These are phyloP conservation scores for Begonia peltatifolia DNA, from an alignment of 306 rosid species.

Conservation along the genomic window DNA sequence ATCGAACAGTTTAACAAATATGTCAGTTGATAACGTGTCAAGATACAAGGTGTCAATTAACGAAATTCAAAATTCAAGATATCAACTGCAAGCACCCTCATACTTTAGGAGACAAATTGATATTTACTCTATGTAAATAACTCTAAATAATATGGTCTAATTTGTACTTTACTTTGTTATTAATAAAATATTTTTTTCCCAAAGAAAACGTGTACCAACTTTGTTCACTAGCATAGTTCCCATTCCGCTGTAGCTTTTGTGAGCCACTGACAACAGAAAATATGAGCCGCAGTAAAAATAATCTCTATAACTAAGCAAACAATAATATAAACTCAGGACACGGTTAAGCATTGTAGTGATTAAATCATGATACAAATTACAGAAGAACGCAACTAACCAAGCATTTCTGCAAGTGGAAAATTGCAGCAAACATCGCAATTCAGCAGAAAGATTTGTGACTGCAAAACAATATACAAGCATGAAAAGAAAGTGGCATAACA, in stretches of 20 bases:
- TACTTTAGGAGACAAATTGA: too few relatives aligned
- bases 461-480: slow-evolving; percentile 14
- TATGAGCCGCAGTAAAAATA: not conserved
- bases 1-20: too few relatives aligned
- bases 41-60: too few relatives aligned
- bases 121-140: too few relatives aligned
- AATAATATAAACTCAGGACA: not conserved
- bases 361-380: too few relatives aligned
- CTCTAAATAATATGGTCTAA: too few relatives aligned
- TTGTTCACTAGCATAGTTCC: slow-evolving; percentile 38
- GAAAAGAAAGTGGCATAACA: not conserved
- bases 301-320: not conserved
- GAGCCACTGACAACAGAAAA: slow-evolving; percentile 21
- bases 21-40: too few relatives aligned
- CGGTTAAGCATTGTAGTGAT: not conserved
- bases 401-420: slow-evolving; percentile 77
- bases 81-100: too few relatives aligned
- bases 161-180: not conserved
- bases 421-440: slow-evolving; percentile 95
- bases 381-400: slow-evolving; percentile 42
- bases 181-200: not conserved
- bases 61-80: too few relatives aligned
- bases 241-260: slow-evolving; percentile 30
- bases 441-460: slow-evolving; percentile 85
- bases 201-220: slow-evolving; percentile 14